Base-by-base conservation (phyloP, 768 basidiomycete genomes). In the Lanmaoa pseudosensibilis region DNA sequence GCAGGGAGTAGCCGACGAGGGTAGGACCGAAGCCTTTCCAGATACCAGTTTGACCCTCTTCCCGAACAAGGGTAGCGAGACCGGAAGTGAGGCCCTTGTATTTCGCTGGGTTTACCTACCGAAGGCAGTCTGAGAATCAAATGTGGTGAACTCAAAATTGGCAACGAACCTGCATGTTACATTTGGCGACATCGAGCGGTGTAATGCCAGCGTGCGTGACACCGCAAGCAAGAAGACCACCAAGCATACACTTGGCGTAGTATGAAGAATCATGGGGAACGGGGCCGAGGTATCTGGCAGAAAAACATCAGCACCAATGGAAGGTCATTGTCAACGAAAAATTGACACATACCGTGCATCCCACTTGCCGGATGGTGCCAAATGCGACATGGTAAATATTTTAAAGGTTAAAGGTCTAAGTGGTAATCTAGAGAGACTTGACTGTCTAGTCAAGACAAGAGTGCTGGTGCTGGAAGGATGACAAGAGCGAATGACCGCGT, bases 21-120 rank as follows among this genome's bases (percentile, higher is more conserved):
- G 94, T 98, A 49, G 94, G 94, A 40, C 91, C 90, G 73, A 96
- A 78, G 68, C 94, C 94, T 75, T 95, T 98, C 86, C 93, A 90
- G 74, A 96, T 84, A 75, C 92, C 94, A 46, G 74, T 84, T 57
- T 85, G 74, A 67, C 94, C 91, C 75, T 94, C 90, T 73, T 92
- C 91, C 45, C 82, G 83, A 57, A 88, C 55, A 67, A 94, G 84
- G 37, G 80, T 79, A 52, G 79, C 79, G 60, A 94, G 75, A 60
- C 81, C 77, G 50, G 82, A 76, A 52, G 77, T 64, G 60, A 87
- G 83, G 56, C 88, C 86, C 64, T 77, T 82, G 79, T 85, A 92
- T 73, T 92, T 92, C 52, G 63, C 62, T 25, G 90, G 85, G 79
- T 85, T 83, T 62, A 92, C 90, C 90, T 92, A 16, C 11, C 21